phyloP scores from a whole-genome alignment of 2,329 filamentous ascomycete genomes.

The Aspergillus tanneri region DNA sequence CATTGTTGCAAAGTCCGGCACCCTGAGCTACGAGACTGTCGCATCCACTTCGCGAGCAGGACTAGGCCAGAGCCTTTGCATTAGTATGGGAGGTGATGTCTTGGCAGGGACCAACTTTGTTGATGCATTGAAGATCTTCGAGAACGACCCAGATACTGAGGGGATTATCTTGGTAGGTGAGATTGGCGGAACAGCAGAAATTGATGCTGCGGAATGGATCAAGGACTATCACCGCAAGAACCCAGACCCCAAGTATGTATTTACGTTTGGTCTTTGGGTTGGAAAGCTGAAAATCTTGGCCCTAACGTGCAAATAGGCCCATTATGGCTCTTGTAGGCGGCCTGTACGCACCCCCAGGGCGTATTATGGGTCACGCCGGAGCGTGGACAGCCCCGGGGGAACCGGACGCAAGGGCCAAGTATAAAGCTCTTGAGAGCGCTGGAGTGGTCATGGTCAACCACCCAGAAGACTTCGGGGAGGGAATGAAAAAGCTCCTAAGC shows the following conservation, averaged over 20 bases:
- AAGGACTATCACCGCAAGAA: constrained; percentile 60
- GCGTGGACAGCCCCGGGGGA: constrained; percentile 69
- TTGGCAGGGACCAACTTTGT: constrained; percentile 72
- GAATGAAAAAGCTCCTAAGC: constrained; percentile 62
- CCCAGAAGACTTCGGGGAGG: constrained; percentile 70
- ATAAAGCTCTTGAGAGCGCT: constrained; percentile 62
- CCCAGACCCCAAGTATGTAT: constrained; percentile 61
- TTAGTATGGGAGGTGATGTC: constrained; percentile 75
- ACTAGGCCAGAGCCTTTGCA: constrained; percentile 72
- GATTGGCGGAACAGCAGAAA: constrained; percentile 67
- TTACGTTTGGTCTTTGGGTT: not conserved
- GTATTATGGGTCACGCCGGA: constrained; percentile 77
- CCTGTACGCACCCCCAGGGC: constrained; percentile 60
- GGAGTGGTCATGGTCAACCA: constrained; percentile 72
- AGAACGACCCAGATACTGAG: constrained; percentile 65
- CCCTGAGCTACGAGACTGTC: constrained; percentile 76
- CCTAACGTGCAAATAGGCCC: constrained; percentile 51
- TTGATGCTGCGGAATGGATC: constrained; percentile 74
- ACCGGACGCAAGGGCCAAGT: constrained; percentile 63
- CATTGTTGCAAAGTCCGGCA: constrained; percentile 78
- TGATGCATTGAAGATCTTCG: constrained; percentile 67
- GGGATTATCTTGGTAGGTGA: constrained; percentile 73
- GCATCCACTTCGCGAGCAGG: constrained; percentile 71
- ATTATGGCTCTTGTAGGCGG: constrained; percentile 72
- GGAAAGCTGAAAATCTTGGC: constrained; percentile 17